Evolutionary conservation across 176 grass and related monocot species (phyloP).

Genomic region (Oryza longistaminata): DNA sequence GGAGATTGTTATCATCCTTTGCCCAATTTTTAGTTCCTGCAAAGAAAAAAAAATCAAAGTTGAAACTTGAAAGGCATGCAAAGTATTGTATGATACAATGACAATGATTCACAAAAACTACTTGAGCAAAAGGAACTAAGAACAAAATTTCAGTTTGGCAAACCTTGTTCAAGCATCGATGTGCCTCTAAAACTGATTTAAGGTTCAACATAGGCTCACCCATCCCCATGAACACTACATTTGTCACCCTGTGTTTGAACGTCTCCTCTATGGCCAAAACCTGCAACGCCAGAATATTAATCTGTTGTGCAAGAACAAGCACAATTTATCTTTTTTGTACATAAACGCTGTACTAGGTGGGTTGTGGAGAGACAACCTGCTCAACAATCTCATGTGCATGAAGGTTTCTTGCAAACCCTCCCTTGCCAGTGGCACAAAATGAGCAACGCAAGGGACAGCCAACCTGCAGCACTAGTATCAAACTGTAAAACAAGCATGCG

Average conservation of each 20-base stretch:
- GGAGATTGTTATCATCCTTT: conserved; percentile 99
- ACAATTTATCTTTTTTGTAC: background rate
- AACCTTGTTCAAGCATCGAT: conserved; percentile 85
- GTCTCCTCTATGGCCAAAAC: conserved; percentile 82
- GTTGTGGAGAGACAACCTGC: conserved; percentile 46
- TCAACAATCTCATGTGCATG: conserved; percentile 77
- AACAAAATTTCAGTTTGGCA: background rate
- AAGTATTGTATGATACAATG: background rate
- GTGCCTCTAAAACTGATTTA: conserved; percentile 85
- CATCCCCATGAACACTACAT: conserved; percentile 99
- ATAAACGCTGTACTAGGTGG: background rate
- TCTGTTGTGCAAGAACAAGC: background rate
- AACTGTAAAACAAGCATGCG: background rate
- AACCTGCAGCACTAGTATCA: conserved; percentile 47
- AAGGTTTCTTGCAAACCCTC: conserved; percentile 95
- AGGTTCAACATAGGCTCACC: conserved; percentile 97
- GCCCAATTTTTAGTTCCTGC: conserved; percentile 89
- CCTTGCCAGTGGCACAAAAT: conserved; percentile 89
- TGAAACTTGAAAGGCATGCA: background rate
- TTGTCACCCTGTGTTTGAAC: conserved; percentile 88
- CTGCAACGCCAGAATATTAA: conserved; percentile 35
- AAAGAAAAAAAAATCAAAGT: background rate
- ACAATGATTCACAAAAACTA: background rate
- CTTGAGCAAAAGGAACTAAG: background rate
- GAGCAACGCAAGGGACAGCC: conserved; percentile 86